These are phyloP conservation scores for Fusarium sp. DNA, from an alignment of 2,329 filamentous ascomycete species.

Conservation along the genomic window DNA sequence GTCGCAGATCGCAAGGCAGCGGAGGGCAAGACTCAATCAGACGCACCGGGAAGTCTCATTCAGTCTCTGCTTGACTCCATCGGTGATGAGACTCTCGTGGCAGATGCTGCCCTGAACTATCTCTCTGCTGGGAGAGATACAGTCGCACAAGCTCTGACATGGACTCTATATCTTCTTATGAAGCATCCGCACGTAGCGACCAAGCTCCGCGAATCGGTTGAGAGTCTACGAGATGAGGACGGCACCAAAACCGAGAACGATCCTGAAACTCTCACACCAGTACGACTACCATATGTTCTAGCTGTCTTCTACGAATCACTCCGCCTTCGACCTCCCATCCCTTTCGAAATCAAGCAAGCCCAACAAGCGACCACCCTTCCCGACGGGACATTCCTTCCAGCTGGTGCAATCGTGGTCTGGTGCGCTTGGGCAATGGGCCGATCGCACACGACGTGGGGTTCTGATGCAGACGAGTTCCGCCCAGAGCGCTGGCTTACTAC, in stretches of 20 bases:
- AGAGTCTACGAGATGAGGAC: slow-evolving; percentile 25
- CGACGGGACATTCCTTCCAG: slow-evolving; percentile 69
- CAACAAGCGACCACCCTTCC: slow-evolving; percentile 64
- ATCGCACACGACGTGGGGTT: slow-evolving; percentile 66
- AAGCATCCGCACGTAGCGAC: slow-evolving; percentile 57
- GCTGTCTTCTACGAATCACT: slow-evolving; percentile 72
- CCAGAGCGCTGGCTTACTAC: slow-evolving; percentile 67
- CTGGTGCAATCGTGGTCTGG: slow-evolving; percentile 68
- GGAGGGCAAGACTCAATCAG: slow-evolving; percentile 20
- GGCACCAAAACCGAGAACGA: not conserved
- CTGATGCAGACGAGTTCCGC: slow-evolving; percentile 65
- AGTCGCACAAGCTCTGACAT: slow-evolving; percentile 72
- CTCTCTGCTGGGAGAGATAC: slow-evolving; percentile 74
- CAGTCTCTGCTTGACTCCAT: slow-evolving; percentile 70
- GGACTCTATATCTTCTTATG: slow-evolving; percentile 72
- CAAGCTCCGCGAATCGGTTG: slow-evolving; percentile 59
- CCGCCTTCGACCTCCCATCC: slow-evolving; percentile 72
- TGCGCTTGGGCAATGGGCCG: slow-evolving; percentile 73
- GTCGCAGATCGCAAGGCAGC: slow-evolving; percentile 50
- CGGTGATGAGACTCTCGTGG: slow-evolving; percentile 64
- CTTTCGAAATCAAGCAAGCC: slow-evolving; percentile 74
- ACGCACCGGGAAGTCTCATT: slow-evolving; percentile 66
- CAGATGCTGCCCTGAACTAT: slow-evolving; percentile 74
- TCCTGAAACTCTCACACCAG: slow-evolving; percentile 54
- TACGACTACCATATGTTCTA: slow-evolving; percentile 65